Evolutionary conservation across 164 flowering plant species (phyloP), one percentile per base, ranked within the genome.

Genomic region (Warburgia ugandensis): DNA sequence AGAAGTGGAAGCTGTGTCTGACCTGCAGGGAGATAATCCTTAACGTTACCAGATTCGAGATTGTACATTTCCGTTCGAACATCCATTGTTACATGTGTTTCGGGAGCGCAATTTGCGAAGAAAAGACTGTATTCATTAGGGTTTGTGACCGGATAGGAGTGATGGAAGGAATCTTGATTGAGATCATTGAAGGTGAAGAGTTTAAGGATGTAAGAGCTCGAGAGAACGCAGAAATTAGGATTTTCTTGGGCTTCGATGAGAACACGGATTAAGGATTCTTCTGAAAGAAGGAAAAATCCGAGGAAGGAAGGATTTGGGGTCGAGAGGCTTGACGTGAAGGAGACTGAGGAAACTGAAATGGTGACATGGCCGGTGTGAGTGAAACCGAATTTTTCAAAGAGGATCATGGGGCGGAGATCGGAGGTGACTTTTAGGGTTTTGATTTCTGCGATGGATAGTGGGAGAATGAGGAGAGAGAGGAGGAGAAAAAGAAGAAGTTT

Each of bases 301-400:
- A 84, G 67, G n/a, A 72, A 77, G 5, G 83, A 64, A 0, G 73
- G 69, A n/a, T 56, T 45, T 11, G 52, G 30, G 11, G 62, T 30
- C 13, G 68, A 14, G 50, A 39, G 20, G 26, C 68, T 3, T 40
- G 81, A 56, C 20, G 61, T 12, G 43, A 68, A 91, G 25, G 70
- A 56, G 55, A 88, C 96, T 42, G 66, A 50, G 62, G 73, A 58
- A 62, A 81, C 75, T 51, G 76, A 8, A 62, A 88, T 57, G 28
- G 42, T 1, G 51, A 81, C 88, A 54, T 73, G 79, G 52, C 96
- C 96, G 50, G 72, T 62, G 61, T 69, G 78, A 5, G 96, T 82
- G 77, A 88, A 88, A 1, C 96, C 96, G 79, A 88, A 88, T 29
- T 73, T 70, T 68, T 84, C 96, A 62, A 88, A 72, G 53, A 80